A percentile compares a stretch with the other conserved stretches of the same genome.
phyloP scores from a whole-genome alignment of 495 filamentous ascomycete genomes.

The Cetradonia linearis region DNA sequence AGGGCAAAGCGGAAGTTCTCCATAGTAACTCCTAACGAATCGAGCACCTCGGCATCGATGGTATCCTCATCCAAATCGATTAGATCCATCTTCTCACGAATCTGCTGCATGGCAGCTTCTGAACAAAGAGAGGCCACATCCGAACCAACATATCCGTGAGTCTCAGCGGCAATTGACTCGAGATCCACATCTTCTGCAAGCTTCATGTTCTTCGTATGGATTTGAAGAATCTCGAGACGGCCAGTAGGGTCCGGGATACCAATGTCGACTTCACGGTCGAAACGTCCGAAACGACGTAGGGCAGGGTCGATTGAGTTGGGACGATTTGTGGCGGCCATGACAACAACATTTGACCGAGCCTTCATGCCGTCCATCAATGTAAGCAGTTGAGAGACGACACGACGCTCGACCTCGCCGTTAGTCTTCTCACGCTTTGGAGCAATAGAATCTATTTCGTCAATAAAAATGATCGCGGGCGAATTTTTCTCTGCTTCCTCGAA shows the following conservation, averaged over 20 bases:
- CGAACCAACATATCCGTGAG: constrained; percentile 97
- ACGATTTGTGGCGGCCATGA: constrained; percentile 97
- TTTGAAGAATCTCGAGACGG: constrained; percentile 95
- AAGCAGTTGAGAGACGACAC: constrained; percentile 94
- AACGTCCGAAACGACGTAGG: constrained; percentile 86
- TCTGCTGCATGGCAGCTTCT: constrained; percentile 99
- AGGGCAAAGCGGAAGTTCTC: constrained; percentile 99
- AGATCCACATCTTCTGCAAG: constrained; percentile 93
- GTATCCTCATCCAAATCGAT: constrained; percentile 99
- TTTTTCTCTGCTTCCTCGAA: constrained; percentile 99
- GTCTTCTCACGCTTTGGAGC: constrained; percentile 99
- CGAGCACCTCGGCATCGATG: constrained; percentile 95
- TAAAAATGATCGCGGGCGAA: constrained; percentile 98
- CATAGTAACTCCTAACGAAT: constrained; percentile 97
- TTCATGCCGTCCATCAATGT: constrained; percentile 99
- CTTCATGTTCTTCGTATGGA: constrained; percentile 99
- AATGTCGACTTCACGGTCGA: constrained; percentile 97
- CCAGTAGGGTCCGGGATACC: constrained; percentile 96
- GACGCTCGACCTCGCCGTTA: constrained; percentile 96
- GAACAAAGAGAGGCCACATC: constrained; percentile 98
- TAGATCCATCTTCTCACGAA: constrained; percentile 99
- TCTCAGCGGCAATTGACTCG: constrained; percentile 92
- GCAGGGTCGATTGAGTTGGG: constrained; percentile 96
- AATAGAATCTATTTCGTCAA: constrained; percentile 98
- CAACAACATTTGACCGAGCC: constrained; percentile 92